phyloP scores from a whole-genome alignment of 352 stramenopile genomes.

The Phytophthora boehmeriae region DNA sequence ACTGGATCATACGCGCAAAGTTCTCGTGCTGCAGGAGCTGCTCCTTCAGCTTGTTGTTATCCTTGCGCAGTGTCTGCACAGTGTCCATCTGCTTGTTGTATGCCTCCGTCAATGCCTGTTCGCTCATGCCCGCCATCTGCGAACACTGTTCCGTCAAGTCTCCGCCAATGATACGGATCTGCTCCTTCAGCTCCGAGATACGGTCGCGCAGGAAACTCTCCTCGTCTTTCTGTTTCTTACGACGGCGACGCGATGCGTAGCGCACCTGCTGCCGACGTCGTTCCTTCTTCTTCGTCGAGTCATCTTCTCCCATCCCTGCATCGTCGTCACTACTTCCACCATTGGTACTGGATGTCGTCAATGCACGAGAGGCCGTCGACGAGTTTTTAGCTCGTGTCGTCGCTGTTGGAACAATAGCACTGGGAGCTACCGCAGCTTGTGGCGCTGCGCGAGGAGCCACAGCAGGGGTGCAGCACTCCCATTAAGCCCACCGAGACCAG shows the following conservation, averaged over 20 bases:
- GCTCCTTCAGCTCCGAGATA: slow-evolving; percentile 85
- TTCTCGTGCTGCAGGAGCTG: slow-evolving; percentile 85
- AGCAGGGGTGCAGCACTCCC: slow-evolving; percentile 15
- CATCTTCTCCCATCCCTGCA: slow-evolving; percentile 48
- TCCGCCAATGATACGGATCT: slow-evolving; percentile 83
- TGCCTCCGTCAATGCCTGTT: slow-evolving; percentile 76
- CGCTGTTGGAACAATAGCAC: slow-evolving; percentile 46
- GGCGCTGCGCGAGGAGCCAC: slow-evolving; percentile 2
- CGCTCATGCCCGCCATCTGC: slow-evolving; percentile 83
- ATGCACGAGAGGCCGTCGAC: slow-evolving; percentile 40
- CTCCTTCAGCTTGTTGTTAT: slow-evolving; percentile 88
- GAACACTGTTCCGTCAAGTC: slow-evolving; percentile 80
- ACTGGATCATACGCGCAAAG: slow-evolving; percentile 87
- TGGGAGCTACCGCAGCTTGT: slow-evolving; percentile 29
- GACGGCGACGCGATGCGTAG: slow-evolving; percentile 76
- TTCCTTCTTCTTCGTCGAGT: slow-evolving; percentile 82
- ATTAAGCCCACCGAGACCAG: slow-evolving; percentile 14
- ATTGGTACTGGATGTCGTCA: slow-evolving; percentile 57
- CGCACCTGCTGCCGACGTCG: slow-evolving; percentile 78
- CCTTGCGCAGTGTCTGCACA: slow-evolving; percentile 77
- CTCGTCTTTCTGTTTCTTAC: slow-evolving; percentile 88
- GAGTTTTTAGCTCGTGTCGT: slow-evolving; percentile 24
- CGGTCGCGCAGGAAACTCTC: slow-evolving; percentile 80
- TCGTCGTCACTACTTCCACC: slow-evolving; percentile 66
- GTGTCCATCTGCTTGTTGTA: slow-evolving; percentile 87